Evolutionary conservation across 495 filamentous ascomycete genomes (phyloP).

Genomic region (Corynascus novoguineensis): DNA sequence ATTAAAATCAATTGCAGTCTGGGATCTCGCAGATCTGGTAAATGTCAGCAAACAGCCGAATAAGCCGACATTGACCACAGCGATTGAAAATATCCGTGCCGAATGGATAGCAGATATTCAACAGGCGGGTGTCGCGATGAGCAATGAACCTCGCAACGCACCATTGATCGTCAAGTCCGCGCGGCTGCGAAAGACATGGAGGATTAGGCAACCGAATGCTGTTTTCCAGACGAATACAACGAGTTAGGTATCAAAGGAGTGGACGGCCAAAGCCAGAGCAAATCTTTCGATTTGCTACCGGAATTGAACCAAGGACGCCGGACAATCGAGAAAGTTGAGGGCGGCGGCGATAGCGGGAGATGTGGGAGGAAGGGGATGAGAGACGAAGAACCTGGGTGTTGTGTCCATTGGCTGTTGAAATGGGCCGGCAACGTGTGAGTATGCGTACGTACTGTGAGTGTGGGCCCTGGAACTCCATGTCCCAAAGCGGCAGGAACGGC

Average conservation of each 20-base stretch:
- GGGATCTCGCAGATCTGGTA: constrained; percentile 5
- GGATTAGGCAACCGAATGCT: constrained; percentile 20
- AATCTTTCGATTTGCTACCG: constrained; percentile 44
- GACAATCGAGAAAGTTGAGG: neutral
- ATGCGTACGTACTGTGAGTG: neutral
- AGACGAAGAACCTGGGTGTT: neutral
- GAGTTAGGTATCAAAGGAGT: constrained; percentile 38
- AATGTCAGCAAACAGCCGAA: constrained; percentile 18
- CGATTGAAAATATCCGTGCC: neutral
- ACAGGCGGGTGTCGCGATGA: neutral
- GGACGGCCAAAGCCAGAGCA: constrained; percentile 50
- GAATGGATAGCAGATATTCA: neutral
- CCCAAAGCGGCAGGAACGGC: neutral
- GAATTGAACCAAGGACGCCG: constrained; percentile 39
- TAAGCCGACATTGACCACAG: neutral
- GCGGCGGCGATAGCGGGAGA: neutral
- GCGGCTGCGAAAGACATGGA: constrained; percentile 21
- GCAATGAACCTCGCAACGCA: constrained; percentile 6
- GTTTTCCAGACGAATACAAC: constrained; percentile 29
- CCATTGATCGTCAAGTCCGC: constrained; percentile 15
- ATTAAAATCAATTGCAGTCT: constrained; percentile 29
- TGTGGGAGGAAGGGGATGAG: neutral
- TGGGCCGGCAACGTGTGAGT: neutral
- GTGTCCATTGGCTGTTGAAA: too few species aligned
- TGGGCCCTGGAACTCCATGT: neutral